phyloP scores from a whole-genome alignment of 2,329 filamentous ascomycete genomes.

The Aspergillus caelatus region DNA sequence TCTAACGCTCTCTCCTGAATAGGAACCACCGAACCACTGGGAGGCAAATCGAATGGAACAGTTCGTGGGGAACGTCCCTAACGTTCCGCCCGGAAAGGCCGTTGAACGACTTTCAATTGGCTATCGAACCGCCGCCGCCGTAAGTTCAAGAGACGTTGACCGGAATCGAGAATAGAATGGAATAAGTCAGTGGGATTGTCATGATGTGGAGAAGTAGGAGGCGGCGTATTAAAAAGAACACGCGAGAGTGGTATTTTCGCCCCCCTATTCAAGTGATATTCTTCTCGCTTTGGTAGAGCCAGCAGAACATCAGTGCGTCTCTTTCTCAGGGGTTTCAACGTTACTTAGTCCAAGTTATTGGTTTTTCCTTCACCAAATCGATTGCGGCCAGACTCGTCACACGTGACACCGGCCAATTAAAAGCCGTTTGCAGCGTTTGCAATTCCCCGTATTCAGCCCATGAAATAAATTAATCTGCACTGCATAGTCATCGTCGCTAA shows the following conservation, averaged over 20 bases:
- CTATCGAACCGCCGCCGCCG: neutral
- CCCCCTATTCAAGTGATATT: neutral
- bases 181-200: neutral
- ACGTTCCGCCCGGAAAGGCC: slow-evolving; percentile 4
- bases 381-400: neutral
- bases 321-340: neutral
- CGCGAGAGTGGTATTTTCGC: neutral
- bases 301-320: neutral
- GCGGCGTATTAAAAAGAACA: neutral
- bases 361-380: neutral
- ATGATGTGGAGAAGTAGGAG: slow-evolving; percentile 1
- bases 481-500: neutral
- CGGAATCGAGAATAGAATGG: neutral
- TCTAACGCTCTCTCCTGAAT: neutral
- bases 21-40: slow-evolving; percentile 7
- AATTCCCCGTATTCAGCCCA: neutral
- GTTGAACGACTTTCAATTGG: neutral
- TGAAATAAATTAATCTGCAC: neutral
- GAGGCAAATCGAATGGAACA: slow-evolving; percentile 4
- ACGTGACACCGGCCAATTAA: neutral
- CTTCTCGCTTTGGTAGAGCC: slow-evolving; percentile 2
- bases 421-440: neutral
- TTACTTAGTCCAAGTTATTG: neutral
- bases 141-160: neutral
- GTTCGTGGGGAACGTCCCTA: slow-evolving; percentile 5